Percentiles rank a stretch among this genome's conserved stretches.
phyloP scores from a whole-genome alignment of 1,284 basidiomycete species.

The Apiotrichum brassicae region DNA sequence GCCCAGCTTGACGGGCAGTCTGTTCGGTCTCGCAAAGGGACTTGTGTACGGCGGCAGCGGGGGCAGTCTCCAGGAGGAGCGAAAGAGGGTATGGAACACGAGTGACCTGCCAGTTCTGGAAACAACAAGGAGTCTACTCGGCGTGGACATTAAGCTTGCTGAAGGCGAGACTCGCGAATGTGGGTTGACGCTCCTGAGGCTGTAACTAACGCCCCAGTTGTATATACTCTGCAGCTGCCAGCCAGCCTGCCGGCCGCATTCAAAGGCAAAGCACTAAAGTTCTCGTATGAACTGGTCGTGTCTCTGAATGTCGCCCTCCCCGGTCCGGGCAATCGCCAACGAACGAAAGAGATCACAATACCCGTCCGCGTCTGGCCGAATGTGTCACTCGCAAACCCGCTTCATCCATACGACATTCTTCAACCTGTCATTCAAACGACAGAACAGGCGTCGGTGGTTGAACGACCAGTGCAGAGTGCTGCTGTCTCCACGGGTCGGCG shows the following conservation, averaged over 20 bases:
- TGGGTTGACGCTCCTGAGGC: conserved; percentile 16
- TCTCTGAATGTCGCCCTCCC: conserved; percentile 50
- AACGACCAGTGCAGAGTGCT: conserved; percentile 1
- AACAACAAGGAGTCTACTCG: conserved; percentile 38
- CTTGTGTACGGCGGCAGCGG: conserved; percentile 36
- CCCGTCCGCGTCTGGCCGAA: conserved; percentile 42
- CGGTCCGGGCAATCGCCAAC: conserved; percentile 30
- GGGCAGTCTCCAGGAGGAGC: conserved; percentile 44
- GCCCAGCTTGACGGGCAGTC: conserved; percentile 44
- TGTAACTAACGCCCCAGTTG: conserved; percentile 52
- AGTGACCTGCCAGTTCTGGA: conserved; percentile 46
- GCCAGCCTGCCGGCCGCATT: conserved; percentile 81
- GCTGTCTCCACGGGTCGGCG: background rate
- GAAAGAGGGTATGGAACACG: conserved; percentile 45
- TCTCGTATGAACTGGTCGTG: conserved; percentile 81
- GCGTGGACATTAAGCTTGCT: conserved; percentile 40
- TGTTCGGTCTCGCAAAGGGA: conserved; percentile 44
- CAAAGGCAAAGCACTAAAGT: conserved; percentile 70
- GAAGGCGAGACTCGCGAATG: conserved; percentile 39
- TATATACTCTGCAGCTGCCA: conserved; percentile 69
- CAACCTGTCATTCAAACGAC: conserved; percentile 42
- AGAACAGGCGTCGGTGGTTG: conserved; percentile 37
- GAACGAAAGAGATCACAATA: conserved; percentile 33
- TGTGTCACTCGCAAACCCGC: conserved; percentile 29
- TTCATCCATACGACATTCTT: conserved; percentile 40